Base-by-base conservation (phyloP, 2,329 filamentous ascomycete species). In the Aspergillus sp. region DNA sequence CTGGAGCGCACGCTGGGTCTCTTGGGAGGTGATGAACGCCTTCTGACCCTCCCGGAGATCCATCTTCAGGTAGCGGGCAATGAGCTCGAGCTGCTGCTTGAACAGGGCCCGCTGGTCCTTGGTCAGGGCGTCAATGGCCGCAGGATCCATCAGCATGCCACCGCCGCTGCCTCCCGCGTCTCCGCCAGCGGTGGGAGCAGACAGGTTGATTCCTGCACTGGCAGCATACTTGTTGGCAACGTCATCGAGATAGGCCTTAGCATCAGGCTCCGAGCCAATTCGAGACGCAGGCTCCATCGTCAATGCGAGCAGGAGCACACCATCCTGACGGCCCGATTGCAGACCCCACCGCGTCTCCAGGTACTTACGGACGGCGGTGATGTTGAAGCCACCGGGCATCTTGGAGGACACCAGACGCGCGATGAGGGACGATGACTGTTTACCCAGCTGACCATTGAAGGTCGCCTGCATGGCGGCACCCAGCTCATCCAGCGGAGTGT, bases 61-160 rank as follows among this genome's bases (percentile, higher is more conserved):
- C 79, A 97, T 88, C 80, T 99, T 97, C 61, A 99, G 82, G 73
- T 99, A 99, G 64, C 93, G 84, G 4, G 94, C 94, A 61, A 95
- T 89, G 17, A 96, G 81, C 78, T 99, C 94, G 22, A 99, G 83
- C 72, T 99, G 94, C 71, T 99, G 93, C 82, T 97, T 97, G 85
- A 97, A 97, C 1, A 99, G 81, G 22, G 90, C 88, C 58, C 88
- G 86, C 75, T 99, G 94, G 68, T 97, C 94, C 73, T 97, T 97
- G 66, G 94, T 99, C 49, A 99, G 81, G 13, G 94, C 94, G 71
- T 99, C 94, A 59, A 99, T 87, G 49, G 94, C 94, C 36, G 93
- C 94, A 8, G 94, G 94, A 66, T 99, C 94, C 92, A 99, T 97
- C 90, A 99, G 96, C 94, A 99, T 97, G 69, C 92, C 93, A 50